phyloP scores from a whole-genome alignment of 768 basidiomycete genomes.

The Galerina marginata region DNA sequence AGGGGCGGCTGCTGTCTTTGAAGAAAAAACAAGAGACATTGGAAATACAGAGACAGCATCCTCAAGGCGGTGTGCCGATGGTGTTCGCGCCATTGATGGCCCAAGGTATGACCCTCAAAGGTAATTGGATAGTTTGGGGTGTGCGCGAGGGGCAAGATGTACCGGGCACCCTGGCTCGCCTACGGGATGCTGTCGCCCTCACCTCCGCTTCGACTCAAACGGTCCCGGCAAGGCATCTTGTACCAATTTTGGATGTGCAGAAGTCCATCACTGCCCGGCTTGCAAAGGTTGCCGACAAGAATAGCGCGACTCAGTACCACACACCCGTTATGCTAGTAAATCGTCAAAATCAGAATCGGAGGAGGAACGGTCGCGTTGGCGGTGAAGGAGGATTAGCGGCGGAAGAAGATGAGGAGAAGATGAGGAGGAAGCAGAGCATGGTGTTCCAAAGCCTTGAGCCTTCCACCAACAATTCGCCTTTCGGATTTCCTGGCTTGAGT shows the following conservation, averaged over 20 bases:
- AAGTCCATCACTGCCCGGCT: constrained; percentile 26
- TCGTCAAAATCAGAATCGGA: not conserved
- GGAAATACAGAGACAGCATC: not conserved
- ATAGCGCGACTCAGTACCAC: constrained; percentile 6
- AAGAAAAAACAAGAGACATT: not conserved
- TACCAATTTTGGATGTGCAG: constrained; percentile 32
- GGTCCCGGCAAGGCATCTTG: constrained; percentile 14
- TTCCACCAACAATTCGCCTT: too few species aligned
- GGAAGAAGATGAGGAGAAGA: constrained; percentile 19
- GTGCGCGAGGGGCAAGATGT: too few species aligned
- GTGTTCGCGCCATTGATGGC: too few species aligned
- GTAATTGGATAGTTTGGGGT: too few species aligned
- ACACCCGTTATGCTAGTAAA: not conserved
- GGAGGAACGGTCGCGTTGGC: constrained; percentile 8
- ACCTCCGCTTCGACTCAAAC: not conserved
- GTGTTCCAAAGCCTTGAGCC: constrained; percentile 8
- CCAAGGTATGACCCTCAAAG: too few species aligned
- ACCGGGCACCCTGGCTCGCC: not conserved
- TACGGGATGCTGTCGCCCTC: not conserved
- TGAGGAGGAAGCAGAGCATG: constrained; percentile 18
- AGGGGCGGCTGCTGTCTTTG: not conserved
- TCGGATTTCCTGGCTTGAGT: too few species aligned
- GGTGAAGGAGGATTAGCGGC: constrained; percentile 16
- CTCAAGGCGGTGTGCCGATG: too few species aligned
- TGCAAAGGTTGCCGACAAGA: constrained; percentile 10